Base-by-base conservation (phyloP, 805 yeast genomes). In the Priceomyces medius region DNA sequence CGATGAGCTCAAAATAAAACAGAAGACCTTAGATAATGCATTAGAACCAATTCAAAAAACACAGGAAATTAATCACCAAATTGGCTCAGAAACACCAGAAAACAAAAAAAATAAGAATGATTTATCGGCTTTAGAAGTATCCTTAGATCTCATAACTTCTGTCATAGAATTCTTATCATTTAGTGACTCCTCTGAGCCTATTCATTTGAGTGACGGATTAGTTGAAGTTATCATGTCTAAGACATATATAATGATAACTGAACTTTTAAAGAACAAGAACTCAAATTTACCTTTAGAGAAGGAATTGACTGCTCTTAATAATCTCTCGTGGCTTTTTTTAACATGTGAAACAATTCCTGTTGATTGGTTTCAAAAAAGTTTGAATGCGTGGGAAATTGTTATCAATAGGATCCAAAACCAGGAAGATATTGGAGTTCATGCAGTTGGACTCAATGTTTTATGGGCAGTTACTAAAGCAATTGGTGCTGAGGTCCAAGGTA, bases 111-210 rank as follows among this genome's bases (percentile, higher is more conserved):
- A 85, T 2, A 74, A 76, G 47, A 63, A 73, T 33, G 73, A 76
- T 37, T 61, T 85, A 37, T 83, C 83, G 48, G 73, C 85, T 3
- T 65, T 85, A 17, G 95, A 88, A 51, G 72, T 83, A 0, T 71
- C 85, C 0, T 63, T 90, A 17, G 98, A 91, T 58, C 59, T 91
- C 23, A 68, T 88, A 18, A 80, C 97, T 1, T 85, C 90, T 1
- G 68, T 82, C 5, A 75, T 85, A 50, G 97, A 89, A 58, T 74
- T 64, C 41, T 55, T 68, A 20, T 60, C 73, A 8, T 44, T 62
- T n/a, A 55, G 53, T 39, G 44, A 64, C n/a, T 35, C 44, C 10
- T 47, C 49, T 9, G 53, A 47, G 6, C 60, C 63, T 2, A 49
- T 58, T 14, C 21, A 44, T 12, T 51, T 68, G 33, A 37, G 51